Evolutionary conservation across 495 filamentous ascomycete species (phyloP), one percentile per base, ranked within the genome.

Genomic region (Hypomontagnella monticulosa): DNA sequence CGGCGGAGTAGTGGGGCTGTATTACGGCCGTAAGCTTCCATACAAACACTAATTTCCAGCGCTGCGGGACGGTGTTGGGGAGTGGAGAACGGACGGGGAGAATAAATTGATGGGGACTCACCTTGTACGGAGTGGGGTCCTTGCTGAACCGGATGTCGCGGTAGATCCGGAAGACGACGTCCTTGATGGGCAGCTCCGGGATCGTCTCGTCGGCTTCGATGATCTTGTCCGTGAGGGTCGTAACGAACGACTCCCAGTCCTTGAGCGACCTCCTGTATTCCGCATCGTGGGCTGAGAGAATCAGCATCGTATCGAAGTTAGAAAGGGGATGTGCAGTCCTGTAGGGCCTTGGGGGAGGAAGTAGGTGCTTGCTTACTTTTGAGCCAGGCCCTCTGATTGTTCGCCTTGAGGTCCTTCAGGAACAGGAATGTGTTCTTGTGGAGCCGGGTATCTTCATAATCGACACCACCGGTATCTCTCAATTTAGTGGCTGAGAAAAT

Each of bases 151-250:
- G 80, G 18, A 93, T 82, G 71, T 96, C 93, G 48, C 92, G 81
- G 70, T 97, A 92, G 43, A 97, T 93, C 40, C 93, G 86, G 67
- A 94, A 95, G 19, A 93, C 83, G 83, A 97, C 78, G 72, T 97
- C 92, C 69, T 93, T 92, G 23, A 86, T 78, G 5, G 93, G 92
- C 20, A 96, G 79, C 63, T 94, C 91, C 0, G 93, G 93, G 58
- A 97, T 85, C 6, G 91, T 96, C 15, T 86, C 80, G 71, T 97
- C 93, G 30, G 80, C 78, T 47, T 87, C 87, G 15, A 83, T 79
- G 60, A 97, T 84, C 71, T 88, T 88, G 55, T 87, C 78, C 5
- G 89, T 89, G 18, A 95, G 73, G 37, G 79, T 78, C 56, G 88
- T 89, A 20, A 92, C 84, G 62, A 91, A 97, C 14, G 83, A 83